These are phyloP conservation scores for Nemania diffusa DNA, from an alignment of 2,329 filamentous ascomycete genomes.

Conservation along the genomic window DNA sequence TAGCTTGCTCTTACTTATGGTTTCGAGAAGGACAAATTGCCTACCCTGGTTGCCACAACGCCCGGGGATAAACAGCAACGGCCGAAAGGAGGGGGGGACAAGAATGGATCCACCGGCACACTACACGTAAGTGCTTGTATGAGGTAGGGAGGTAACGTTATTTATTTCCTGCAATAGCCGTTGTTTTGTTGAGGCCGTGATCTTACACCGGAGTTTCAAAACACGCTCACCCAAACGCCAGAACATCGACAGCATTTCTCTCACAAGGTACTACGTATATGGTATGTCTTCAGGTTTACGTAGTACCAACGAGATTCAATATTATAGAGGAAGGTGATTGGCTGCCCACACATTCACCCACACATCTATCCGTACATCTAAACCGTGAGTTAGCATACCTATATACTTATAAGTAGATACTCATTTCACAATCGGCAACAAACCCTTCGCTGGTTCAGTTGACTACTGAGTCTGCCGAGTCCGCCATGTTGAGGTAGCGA, in stretches of 20 bases:
- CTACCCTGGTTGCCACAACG: too few species aligned
- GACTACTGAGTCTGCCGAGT: not conserved
- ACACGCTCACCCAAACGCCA: not conserved
- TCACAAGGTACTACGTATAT: not conserved
- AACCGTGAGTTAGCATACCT: not conserved
- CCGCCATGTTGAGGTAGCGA: not conserved
- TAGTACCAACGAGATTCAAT: too few species aligned
- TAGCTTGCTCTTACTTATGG: too few species aligned
- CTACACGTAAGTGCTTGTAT: too few species aligned
- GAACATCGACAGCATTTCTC: not conserved
- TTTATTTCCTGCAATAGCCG: not conserved
- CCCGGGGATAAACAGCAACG: not conserved
- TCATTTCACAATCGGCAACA: not conserved
- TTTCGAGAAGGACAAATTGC: too few species aligned
- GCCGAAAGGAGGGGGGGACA: not conserved
- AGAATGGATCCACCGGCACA: too few species aligned
- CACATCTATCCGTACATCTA: not conserved
- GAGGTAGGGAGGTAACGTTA: not conserved
- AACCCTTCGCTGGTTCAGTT: not conserved
- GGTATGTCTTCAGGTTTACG: too few species aligned
- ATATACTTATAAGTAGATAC: too few species aligned
- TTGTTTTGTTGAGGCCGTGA: not conserved
- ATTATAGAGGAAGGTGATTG: conserved; percentile 10
- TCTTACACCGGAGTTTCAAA: not conserved
- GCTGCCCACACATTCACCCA: conserved; percentile 11